Evolutionary conservation across 768 basidiomycete genomes (phyloP), one percentile per base, ranked within the genome.

Genomic region (Tylopilus balloui): DNA sequence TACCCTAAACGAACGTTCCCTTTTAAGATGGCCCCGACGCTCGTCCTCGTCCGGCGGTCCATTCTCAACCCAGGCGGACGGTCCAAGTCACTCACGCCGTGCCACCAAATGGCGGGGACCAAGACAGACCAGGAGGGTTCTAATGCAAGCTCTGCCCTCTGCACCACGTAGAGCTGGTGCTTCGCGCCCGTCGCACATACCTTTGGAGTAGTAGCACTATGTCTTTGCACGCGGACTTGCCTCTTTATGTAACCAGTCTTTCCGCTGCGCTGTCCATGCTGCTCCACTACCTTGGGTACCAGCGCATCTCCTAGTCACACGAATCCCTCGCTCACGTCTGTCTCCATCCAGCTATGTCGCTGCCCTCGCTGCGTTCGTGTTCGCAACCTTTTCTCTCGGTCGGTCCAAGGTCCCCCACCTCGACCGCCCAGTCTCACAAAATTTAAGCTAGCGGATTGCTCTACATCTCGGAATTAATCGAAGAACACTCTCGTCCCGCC

Each of bases 391-490:
- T 35, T 92, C 91, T 10, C 74, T 97, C 44, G 93, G 93, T 92
- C 45, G 42, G 81, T 71, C 36, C 40, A n/a, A 0, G 23, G 20
- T 52, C 41, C 47, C 24, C 37, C 42, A 39, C 39, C 28, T 3
- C 19, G 34, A 20, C 41, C n/a, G 24, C 37, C 48, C 19, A 13
- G 34, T 36, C 55, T 54, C 35, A 61, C 41, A 49, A 2, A 25
- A 40, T 20, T 51, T 12, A 64, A 95, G 95, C 95, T 42, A 94
- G 90, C 69, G 95, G 94, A 7, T 73, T 98, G 38, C 71, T 98
- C 47, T 97, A 95, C 76, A 72, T 95, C 27, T 93, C 94, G 2
- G 95, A 98, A 65, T 67, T 97, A 27, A 97, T 98, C 53, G 95
- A 98, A 67, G 95, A 98, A 64, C 86, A 95, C 65, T 84, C 92